Evolutionary conservation across 768 basidiomycete genomes (phyloP).

Genomic region (Nevesoporus exiguus): DNA sequence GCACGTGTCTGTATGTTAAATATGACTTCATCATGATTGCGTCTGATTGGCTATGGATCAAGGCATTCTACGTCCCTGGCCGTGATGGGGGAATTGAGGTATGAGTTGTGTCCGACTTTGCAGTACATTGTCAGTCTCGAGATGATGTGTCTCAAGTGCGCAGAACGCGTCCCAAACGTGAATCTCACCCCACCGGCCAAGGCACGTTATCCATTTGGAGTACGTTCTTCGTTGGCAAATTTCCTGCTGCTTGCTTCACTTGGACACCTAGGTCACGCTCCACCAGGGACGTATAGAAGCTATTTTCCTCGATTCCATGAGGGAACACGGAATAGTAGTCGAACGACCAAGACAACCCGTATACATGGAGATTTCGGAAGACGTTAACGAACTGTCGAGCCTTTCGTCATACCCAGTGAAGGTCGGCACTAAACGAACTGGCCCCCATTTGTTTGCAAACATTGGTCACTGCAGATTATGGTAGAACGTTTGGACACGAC

Average conservation of each 20-base stretch:
- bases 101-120: not conserved
- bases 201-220: constrained; percentile 70
- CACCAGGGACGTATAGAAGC: constrained; percentile 40
- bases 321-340: constrained; percentile 27
- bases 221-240: constrained; percentile 16
- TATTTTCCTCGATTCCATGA: constrained; percentile 41
- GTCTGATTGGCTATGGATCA: not conserved
- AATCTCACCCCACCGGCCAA: constrained; percentile 46
- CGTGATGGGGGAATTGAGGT: constrained; percentile 63
- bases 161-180: constrained; percentile 58
- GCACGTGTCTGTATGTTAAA: constrained; percentile 56
- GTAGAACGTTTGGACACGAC: constrained; percentile 19
- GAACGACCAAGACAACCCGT: constrained; percentile 34
- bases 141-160: constrained; percentile 47
- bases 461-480: constrained; percentile 14
- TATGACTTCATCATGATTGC: not conserved
- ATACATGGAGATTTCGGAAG: constrained; percentile 32
- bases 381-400: constrained; percentile 36
- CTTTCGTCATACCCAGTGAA: constrained; percentile 30
- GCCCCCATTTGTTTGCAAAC: not conserved
- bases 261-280: constrained; percentile 29
- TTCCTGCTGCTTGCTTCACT: not conserved
- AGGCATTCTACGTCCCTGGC: constrained; percentile 77
- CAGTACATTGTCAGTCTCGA: not conserved
- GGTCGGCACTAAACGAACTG: constrained; percentile 3